Evolutionary conservation across 352 stramenopile species (phyloP), one percentile per base, ranked within the genome.

Genomic region (Pelagophyceae sp.): DNA sequence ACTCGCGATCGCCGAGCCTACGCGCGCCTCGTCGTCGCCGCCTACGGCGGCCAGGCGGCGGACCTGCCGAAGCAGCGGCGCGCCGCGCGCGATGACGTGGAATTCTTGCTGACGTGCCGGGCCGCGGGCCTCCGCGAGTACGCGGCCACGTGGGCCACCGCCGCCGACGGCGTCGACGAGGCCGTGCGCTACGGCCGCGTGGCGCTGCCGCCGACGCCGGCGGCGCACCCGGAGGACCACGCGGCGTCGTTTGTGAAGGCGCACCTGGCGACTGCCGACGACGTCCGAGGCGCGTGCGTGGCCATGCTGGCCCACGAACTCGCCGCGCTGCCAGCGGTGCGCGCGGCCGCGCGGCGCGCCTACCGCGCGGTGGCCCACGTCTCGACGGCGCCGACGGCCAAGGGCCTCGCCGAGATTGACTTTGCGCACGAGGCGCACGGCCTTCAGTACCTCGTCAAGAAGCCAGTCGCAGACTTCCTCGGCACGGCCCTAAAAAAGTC

Each of bases 1-100:
- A 50, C 79, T 38, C 17, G 25, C 58, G 35, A 76, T 80, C 27
- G 79, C 77, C 77, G 75, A 75, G 31, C 67, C 72, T 2, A 75
- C 81, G 64, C 77, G 78, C 29, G 80, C 77, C 23, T 75, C 67
- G 74, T 76, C 1, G 69, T 75, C 11, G 54, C 72, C 20, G 67
- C 78, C 20, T 54, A 79, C 71, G 77, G 76, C 58, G 38, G 76
- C 45, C 45, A 54, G 45, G 45, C 45, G 11, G 11, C 23, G 45
- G 11, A 11, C 45, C 45, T 54, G 45, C 11, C 11, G 45, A 54
- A 54, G 45, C 45, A 54, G 45, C 45, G 45, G 45, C 45, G 45
- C 45, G 45, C 45, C 11, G 11, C 11, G 45, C 45, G 45, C 11
- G 23, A 11, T 11, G 45, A 54, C 45, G 45, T 54, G 11, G 45